Percentiles rank a stretch among this genome's conserved stretches.
Evolutionary conservation across 2,329 filamentous ascomycete species (phyloP).

Genomic region (Colletotrichum navitas): DNA sequence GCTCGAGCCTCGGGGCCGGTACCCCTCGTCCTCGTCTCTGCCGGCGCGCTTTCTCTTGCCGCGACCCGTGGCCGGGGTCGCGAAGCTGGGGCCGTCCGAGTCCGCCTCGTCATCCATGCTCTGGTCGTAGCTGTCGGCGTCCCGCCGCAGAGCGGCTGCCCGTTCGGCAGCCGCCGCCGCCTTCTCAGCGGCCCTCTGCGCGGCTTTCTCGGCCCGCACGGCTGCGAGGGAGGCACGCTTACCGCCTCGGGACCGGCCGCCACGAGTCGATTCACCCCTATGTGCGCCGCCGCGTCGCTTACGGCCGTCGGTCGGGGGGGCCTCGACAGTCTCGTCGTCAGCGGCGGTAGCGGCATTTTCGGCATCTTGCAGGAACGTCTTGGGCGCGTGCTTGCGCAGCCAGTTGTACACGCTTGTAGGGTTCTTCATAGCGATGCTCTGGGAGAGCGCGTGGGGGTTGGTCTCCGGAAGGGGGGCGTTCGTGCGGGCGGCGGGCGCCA

Average conservation of each 20-base stretch:
- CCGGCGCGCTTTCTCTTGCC: slow-evolving; percentile 63
- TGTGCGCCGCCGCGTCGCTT: slow-evolving; percentile 43
- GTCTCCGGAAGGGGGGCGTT: slow-evolving; percentile 47
- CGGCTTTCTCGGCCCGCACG: slow-evolving; percentile 50
- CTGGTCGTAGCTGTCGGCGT: slow-evolving; percentile 44
- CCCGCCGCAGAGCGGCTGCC: slow-evolving; percentile 48
- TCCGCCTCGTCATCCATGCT: slow-evolving; percentile 33
- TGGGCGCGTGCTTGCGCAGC: slow-evolving; percentile 86
- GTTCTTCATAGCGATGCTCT: slow-evolving; percentile 66
- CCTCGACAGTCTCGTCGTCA: slow-evolving; percentile 54
- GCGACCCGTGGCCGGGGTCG: slow-evolving; percentile 49
- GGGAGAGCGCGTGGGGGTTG: slow-evolving; percentile 55
- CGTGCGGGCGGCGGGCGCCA: slow-evolving; percentile 62
- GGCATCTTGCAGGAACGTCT: slow-evolving; percentile 86
- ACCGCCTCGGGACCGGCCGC: slow-evolving; percentile 43
- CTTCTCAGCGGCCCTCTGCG: slow-evolving; percentile 55
- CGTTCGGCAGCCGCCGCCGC: slow-evolving; percentile 47
- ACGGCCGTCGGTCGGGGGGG: slow-evolving; percentile 44
- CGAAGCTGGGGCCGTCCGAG: slow-evolving; percentile 42
- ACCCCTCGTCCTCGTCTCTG: slow-evolving; percentile 66
- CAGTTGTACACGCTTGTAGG: slow-evolving; percentile 96
- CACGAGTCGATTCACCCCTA: slow-evolving; percentile 34
- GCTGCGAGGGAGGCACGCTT: slow-evolving; percentile 51
- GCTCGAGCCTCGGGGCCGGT: slow-evolving; percentile 68
- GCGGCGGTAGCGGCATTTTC: slow-evolving; percentile 58